Evolutionary conservation across 345 rosid genomes (phyloP).

Genomic region (Kandelia obovata): DNA sequence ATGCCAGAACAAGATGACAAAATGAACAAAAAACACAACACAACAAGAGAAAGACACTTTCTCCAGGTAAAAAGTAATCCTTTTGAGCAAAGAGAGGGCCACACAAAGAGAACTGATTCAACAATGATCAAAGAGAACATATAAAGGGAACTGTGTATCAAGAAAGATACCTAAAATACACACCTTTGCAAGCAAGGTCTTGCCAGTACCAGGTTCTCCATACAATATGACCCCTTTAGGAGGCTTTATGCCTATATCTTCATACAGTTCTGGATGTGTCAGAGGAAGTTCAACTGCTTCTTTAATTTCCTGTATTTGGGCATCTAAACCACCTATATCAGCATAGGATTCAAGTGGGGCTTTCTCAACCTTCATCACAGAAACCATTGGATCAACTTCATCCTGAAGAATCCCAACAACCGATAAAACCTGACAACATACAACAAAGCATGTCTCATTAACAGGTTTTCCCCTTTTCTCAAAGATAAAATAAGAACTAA

Average conservation of each 20-base stretch:
- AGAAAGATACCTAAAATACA: constrained; percentile 1
- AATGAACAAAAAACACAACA: background rate
- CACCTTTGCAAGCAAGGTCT: constrained; percentile 97
- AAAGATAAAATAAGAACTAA: too few species aligned
- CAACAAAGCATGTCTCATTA: constrained; percentile 6
- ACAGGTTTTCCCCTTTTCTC: too few species aligned
- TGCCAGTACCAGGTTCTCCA: constrained; percentile 99
- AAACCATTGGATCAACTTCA: constrained; percentile 99
- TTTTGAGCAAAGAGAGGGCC: too few species aligned
- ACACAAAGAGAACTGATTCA: too few species aligned
- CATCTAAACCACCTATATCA: constrained; percentile 98
- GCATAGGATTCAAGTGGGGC: constrained; percentile 99
- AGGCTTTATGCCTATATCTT: constrained; percentile 97
- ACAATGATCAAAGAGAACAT: background rate
- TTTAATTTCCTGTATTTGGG: constrained; percentile 98
- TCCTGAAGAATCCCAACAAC: constrained; percentile 98
- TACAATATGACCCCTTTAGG: constrained; percentile 98
- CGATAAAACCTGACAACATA: constrained; percentile 61
- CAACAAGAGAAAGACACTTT: too few species aligned
- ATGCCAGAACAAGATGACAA: background rate
- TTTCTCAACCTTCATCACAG: constrained; percentile 99
- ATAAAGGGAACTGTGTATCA: background rate
- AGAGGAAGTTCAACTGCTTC: constrained; percentile 99
- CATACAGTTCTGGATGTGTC: constrained; percentile 96
- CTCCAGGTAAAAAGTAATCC: too few species aligned